Base-by-base conservation (phyloP, 345 rosid species). In the Noccaea bulbosa region DNA sequence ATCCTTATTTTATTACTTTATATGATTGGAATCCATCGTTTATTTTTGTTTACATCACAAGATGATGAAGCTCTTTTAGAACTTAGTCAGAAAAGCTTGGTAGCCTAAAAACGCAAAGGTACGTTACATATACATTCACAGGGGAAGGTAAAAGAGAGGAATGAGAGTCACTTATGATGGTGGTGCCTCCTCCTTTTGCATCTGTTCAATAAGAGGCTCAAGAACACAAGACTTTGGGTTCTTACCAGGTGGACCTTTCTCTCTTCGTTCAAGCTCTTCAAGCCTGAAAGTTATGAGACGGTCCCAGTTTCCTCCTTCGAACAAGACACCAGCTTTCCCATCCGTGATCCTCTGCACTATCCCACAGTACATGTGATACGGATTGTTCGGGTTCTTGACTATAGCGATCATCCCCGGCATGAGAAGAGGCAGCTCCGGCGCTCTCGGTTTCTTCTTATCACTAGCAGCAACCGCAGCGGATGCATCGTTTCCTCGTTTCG, bases 331-430 rank as follows among this genome's bases (percentile, higher is more conserved):
- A 1, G 95, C 96, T 74, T 86, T 91, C 4, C 95, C 98, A 71
- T 93, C 97, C 0, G 96, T 87, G 72, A 93, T 93, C 53, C 97
- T 75, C 81, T 91, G 99, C 62, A 91, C 96, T 48, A 94, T 86
- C 70, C 96, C 96, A 34, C 93, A 85, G 69, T 89, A 91, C 97
- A 83, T 89, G 81, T 89, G 84, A 57, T 71, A 91, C 0, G 96
- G 99, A 56, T 73, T 87, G 77, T 89, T 89, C 0, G 83, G 83
- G 76, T 89, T 89, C 81, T 84, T 88, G 38, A 89, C 96, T 34
- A 91, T 75, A 33, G 90, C 96, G 2, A 88, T 84, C 99, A 91
- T 94, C 17, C 97, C 95, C 2, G 96, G 99, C 96, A 89, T 82
- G 27, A 87, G 81, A 17, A 93, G 82, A 0, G 93, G 97, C 65